These are phyloP conservation scores for Colletotrichum limetticola DNA, from an alignment of 2,329 filamentous ascomycete genomes.

Conservation along the genomic window DNA sequence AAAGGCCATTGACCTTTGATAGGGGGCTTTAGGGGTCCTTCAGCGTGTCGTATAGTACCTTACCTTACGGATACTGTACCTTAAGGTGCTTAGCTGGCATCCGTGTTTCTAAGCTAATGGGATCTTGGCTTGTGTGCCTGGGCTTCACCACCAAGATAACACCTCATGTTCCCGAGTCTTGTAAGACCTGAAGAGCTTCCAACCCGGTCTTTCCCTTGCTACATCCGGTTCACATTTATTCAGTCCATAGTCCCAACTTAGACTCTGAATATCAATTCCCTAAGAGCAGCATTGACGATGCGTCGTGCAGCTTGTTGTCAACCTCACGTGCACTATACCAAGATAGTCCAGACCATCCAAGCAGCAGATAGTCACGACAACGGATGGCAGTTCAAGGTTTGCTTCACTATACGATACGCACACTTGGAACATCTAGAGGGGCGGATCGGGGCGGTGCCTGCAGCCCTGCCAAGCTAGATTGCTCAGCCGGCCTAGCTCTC, in stretches of 20 bases:
- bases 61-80: too few species aligned
- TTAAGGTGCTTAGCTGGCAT: not conserved
- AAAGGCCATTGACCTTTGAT: not conserved
- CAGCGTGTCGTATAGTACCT: not conserved
- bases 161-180: not conserved
- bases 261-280: not conserved
- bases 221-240: not conserved
- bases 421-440: not conserved
- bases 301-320: not conserved
- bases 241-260: not conserved
- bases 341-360: not conserved
- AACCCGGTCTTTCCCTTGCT: not conserved
- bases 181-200: not conserved
- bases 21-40: not conserved
- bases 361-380: not conserved
- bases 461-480: slow-evolving; percentile 9
- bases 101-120: not conserved
- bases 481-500: not conserved
- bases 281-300: not conserved
- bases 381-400: not conserved
- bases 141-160: too few species aligned
- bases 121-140: not conserved
- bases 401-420: not conserved
- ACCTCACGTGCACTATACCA: not conserved
- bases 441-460: slow-evolving; percentile 11